Evolutionary conservation across 1,284 basidiomycete species (phyloP).

Genomic region (Pterulicium gracile): DNA sequence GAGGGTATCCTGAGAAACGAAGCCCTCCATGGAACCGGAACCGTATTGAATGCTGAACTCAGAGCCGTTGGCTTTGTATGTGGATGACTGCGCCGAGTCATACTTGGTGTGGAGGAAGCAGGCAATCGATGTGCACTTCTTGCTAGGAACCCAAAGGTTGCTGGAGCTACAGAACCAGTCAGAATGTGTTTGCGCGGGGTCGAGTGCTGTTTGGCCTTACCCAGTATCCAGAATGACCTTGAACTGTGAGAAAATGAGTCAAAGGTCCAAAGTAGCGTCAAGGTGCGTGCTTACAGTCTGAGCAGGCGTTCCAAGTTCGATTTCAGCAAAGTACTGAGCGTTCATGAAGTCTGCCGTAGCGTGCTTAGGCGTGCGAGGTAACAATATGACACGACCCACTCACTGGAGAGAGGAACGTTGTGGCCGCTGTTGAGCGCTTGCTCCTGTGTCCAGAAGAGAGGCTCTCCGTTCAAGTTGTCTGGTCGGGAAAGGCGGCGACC

Average conservation of each 20-base stretch:
- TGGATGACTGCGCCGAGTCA: slow-evolving; percentile 73
- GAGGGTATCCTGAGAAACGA: slow-evolving; percentile 81
- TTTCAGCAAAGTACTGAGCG: slow-evolving; percentile 94
- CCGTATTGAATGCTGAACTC: slow-evolving; percentile 94
- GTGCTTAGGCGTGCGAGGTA: slow-evolving; percentile 8
- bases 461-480: slow-evolving; percentile 41
- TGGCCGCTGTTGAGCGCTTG: slow-evolving; percentile 77
- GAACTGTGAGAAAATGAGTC: slow-evolving; percentile 33
- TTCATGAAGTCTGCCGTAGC: slow-evolving; percentile 79
- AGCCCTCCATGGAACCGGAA: slow-evolving; percentile 94
- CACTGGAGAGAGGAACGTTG: slow-evolving; percentile 83
- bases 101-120: slow-evolving; percentile 98
- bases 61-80: slow-evolving; percentile 89
- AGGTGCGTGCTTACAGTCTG: slow-evolving; percentile 42
- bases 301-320: slow-evolving; percentile 72
- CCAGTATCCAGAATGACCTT: slow-evolving; percentile 87
- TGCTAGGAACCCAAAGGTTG: slow-evolving; percentile 92
- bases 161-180: slow-evolving; percentile 46
- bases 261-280: slow-evolving; percentile 4
- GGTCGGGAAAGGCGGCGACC: slow-evolving; percentile 51
- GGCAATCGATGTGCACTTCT: slow-evolving; percentile 87
- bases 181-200: slow-evolving; percentile 4
- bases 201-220: slow-evolving; percentile 20
- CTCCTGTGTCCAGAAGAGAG: slow-evolving; percentile 78
- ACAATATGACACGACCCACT: slow-evolving; percentile 20